Percentiles rank a stretch among this genome's conserved stretches.
phyloP scores from a whole-genome alignment of 2,329 filamentous ascomycete genomes.

The Botrytis sinoallii region DNA sequence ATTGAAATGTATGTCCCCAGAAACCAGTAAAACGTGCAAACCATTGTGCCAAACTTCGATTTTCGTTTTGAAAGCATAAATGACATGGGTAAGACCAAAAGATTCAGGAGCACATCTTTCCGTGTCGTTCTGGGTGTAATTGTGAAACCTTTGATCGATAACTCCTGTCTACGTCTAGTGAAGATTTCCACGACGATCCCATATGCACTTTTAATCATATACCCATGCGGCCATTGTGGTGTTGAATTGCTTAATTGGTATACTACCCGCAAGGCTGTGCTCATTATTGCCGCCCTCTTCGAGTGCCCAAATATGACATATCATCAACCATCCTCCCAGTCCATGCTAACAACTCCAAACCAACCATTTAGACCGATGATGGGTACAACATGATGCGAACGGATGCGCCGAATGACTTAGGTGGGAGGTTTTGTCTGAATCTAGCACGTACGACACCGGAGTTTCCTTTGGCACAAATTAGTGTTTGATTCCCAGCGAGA shows the following conservation, averaged over 20 bases:
- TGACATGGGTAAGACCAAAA: background rate
- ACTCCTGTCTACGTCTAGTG: constrained; percentile 16
- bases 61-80: constrained; percentile 13
- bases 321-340: constrained; percentile 59
- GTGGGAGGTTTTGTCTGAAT: constrained; percentile 93
- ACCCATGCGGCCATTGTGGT: constrained; percentile 26
- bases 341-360: constrained; percentile 47
- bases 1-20: background rate
- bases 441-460: constrained; percentile 96
- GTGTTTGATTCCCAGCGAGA: constrained; percentile 1
- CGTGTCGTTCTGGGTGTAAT: constrained; percentile 7
- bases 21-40: background rate
- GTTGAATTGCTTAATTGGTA: constrained; percentile 48
- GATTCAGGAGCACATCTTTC: background rate
- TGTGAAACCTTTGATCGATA: constrained; percentile 17
- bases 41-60: background rate
- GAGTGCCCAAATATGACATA: constrained; percentile 55
- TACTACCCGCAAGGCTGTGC: constrained; percentile 54
- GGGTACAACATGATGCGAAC: constrained; percentile 98
- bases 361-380: constrained; percentile 79
- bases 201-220: constrained; percentile 19
- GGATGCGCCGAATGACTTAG: constrained; percentile 93
- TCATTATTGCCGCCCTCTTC: constrained; percentile 48
- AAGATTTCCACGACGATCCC: constrained; percentile 23
- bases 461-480: constrained; percentile 63